Percentiles rank a stretch among this genome's conserved stretches.
These are phyloP conservation scores for Xylaria venustula DNA, from an alignment of 495 filamentous ascomycete species.

Conservation along the genomic window DNA sequence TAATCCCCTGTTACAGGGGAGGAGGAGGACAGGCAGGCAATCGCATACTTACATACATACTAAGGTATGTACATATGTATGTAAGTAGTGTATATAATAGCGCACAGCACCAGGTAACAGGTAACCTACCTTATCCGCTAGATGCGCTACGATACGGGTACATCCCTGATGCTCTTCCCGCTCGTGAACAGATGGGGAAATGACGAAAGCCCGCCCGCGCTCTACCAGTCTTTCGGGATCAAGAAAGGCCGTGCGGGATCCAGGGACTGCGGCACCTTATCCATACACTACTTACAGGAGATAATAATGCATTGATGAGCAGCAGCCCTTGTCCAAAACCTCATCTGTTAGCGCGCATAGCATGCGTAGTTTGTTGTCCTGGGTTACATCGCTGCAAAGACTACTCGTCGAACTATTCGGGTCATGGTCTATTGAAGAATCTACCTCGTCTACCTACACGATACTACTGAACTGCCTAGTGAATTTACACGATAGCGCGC, in stretches of 20 bases:
- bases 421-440: background rate
- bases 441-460: background rate
- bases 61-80: too few relatives aligned
- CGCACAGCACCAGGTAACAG: too few relatives aligned
- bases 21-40: background rate
- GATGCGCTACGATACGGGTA: background rate
- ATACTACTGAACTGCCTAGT: background rate
- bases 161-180: conserved; percentile 3
- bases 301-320: background rate
- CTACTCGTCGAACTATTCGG: background rate
- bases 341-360: too few relatives aligned
- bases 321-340: conserved; percentile 4
- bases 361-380: background rate
- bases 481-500: background rate
- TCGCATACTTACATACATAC: too few relatives aligned
- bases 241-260: background rate
- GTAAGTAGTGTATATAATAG: too few relatives aligned
- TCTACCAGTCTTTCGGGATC: conserved; percentile 6
- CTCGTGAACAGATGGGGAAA: conserved; percentile 11
- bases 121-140: too few relatives aligned
- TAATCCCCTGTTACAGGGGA: background rate
- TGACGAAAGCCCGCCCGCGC: conserved; percentile 1
- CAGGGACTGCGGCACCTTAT: background rate
- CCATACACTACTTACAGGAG: background rate
- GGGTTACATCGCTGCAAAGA: background rate